Conservation (phyloP, 2,329 filamentous ascomycete genomes). For the Lasiodiplodia sp. region DNA sequence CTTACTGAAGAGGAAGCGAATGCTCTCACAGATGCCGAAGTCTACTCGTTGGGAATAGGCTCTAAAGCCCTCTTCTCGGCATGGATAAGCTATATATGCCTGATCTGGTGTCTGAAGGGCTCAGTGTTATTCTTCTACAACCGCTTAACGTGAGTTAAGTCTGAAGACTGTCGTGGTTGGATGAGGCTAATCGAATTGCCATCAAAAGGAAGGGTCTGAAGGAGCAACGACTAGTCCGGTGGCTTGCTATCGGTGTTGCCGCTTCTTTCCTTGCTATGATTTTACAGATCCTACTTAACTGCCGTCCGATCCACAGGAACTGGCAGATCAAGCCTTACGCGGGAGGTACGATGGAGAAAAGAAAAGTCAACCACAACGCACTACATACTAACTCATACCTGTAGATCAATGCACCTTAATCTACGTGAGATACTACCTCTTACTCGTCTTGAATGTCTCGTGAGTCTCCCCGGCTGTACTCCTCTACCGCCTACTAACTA, state of each 20-base stretch:
- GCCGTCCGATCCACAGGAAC: conserved; percentile 47
- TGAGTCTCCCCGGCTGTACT: background rate
- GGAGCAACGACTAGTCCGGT: background rate
- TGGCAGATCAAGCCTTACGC: conserved; percentile 54
- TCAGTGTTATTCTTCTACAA: conserved; percentile 54
- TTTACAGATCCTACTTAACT: conserved; percentile 39
- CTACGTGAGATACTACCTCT: conserved; percentile 45
- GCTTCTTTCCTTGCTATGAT: conserved; percentile 45
- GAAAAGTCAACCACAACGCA: background rate
- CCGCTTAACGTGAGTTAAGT: conserved; percentile 51
- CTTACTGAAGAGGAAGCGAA: conserved; percentile 36
- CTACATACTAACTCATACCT: background rate
- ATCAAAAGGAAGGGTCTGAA: background rate
- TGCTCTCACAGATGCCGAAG: conserved; percentile 42
- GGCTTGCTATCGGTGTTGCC: conserved; percentile 34
- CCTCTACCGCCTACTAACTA: background rate
- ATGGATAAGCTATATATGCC: conserved; percentile 53
- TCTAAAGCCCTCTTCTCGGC: conserved; percentile 45
- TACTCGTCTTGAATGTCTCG: conserved; percentile 48
- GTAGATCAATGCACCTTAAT: conserved; percentile 42
- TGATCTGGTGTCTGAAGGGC: conserved; percentile 54
- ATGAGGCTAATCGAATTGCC: background rate
- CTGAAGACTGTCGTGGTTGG: conserved; percentile 32
- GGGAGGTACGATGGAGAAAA: conserved; percentile 37
- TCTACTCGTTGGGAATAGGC: conserved; percentile 43